Base-by-base conservation (phyloP, 2,329 filamentous ascomycete genomes). In the Aspergillus sp. region DNA sequence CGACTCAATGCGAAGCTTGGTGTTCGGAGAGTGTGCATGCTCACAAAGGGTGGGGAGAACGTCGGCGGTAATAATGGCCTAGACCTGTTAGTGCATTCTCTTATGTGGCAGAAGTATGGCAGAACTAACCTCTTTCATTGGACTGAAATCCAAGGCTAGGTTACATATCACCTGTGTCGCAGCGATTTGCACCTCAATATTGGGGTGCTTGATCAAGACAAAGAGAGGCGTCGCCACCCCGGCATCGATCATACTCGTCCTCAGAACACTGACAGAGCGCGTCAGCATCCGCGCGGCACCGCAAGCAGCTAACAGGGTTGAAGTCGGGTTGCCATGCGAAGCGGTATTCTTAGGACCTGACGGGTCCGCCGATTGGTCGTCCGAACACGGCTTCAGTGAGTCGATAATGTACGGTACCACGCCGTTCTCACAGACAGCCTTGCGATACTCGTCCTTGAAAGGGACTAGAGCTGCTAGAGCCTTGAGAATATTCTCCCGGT, bases 191-290 rank as follows among this genome's bases (percentile, higher is more conserved):
- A 98, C 88, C 55, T 94, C 88, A 32, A 91, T 78, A 66, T 95
- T 86, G 6, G 84, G 82, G 74, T 95, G 90, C 59, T 83, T 86
- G 64, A 98, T 82, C 49, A 97, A 86, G 30, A 82, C 81, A 66
- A 93, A 89, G 7, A 96, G 80, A 3, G 93, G 93, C 66, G 87
- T 84, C 2, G 90, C 89, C 54, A 96, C 88, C 5, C 88, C 90
- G 61, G 91, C 87, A 75, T 99, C 95, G 60, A 96, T 91, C 50
- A 99, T 80, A 54, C 89, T 90, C 3, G 95, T 98, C 53, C 95
- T 83, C 17, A 98, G 79, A 47, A 94, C 88, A 72, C 86, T 90
- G 21, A 96, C 89, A 1, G 92, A 96, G 44, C 95, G 86, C 2
- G 92, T 91, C 51, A 98, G 81, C 73, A 92, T 90, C 63, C 91